Percentiles rank a stretch among this genome's conserved stretches.
These are phyloP conservation scores for Ophiostoma ulmi DNA, from an alignment of 2,329 filamentous ascomycete species.

Conservation along the genomic window DNA sequence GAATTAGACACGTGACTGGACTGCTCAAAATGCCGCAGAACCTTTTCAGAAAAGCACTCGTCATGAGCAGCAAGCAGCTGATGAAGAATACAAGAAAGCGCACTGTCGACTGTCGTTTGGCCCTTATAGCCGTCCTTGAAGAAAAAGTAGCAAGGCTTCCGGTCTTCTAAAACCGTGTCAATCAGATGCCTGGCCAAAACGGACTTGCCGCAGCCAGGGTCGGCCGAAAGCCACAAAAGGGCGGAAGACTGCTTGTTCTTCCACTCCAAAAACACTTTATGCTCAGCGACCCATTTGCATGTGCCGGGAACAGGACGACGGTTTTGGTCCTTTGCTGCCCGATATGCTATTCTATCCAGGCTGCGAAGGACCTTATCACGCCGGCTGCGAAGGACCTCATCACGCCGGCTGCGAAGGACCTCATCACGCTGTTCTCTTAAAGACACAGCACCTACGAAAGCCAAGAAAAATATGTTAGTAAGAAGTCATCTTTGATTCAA, in stretches of 20 bases:
- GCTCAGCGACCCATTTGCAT: background rate
- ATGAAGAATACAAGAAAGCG: background rate
- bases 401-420: background rate
- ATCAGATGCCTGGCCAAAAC: conserved; percentile 3
- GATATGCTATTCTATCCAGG: background rate
- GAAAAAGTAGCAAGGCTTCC: background rate
- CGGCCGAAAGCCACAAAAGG: conserved; percentile 5
- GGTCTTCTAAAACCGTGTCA: background rate
- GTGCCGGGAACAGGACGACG: background rate
- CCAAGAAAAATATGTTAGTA: background rate
- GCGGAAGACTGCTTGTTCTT: conserved; percentile 3
- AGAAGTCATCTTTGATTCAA: background rate
- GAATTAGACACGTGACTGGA: background rate
- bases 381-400: background rate
- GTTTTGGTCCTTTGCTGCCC: background rate
- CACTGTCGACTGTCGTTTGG: background rate
- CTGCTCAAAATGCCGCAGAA: background rate
- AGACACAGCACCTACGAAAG: background rate
- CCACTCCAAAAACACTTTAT: background rate
- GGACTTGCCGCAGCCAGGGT: conserved; percentile 10
- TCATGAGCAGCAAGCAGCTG: background rate
- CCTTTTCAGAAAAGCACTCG: background rate
- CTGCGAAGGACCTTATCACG: background rate
- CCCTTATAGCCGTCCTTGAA: background rate
- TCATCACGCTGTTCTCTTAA: background rate